Conservation (phyloP, 2,329 filamentous ascomycete species). For the Boeremia lycopersici region DNA sequence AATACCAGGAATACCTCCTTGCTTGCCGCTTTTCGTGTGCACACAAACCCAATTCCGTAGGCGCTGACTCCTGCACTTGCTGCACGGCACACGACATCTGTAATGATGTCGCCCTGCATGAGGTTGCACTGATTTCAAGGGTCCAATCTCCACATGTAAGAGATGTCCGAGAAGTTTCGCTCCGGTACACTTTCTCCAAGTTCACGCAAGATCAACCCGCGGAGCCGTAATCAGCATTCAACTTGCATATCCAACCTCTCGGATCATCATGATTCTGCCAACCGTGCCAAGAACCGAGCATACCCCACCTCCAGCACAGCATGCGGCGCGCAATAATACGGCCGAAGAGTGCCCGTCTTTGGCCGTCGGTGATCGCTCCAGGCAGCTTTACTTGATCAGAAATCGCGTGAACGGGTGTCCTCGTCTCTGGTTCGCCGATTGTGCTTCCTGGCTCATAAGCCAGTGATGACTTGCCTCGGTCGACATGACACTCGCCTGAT, state of each 20-base stretch:
- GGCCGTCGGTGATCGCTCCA: conserved; percentile 25
- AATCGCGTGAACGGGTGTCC: conserved; percentile 20
- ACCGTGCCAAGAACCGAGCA: conserved; percentile 18
- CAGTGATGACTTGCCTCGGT: conserved; percentile 24
- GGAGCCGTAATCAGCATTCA: conserved; percentile 4
- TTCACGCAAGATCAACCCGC: not conserved
- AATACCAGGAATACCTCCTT: conserved; percentile 5
- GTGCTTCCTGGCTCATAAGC: conserved; percentile 14
- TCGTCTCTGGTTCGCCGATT: conserved; percentile 14
- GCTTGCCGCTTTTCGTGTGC: conserved; percentile 3
- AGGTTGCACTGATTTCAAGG: conserved; percentile 7
- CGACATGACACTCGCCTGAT: conserved; percentile 20
- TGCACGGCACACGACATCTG: conserved; percentile 4
- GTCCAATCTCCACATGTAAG: conserved; percentile 6
- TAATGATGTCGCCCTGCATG: conserved; percentile 15
- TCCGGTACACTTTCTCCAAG: conserved; percentile 13
- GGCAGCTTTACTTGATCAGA: conserved; percentile 24
- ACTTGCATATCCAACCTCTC: conserved; percentile 9
- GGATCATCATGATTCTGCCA: conserved; percentile 23
- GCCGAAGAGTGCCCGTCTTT: conserved; percentile 41
- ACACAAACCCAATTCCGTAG: conserved; percentile 6
- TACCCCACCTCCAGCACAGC: conserved; percentile 12
- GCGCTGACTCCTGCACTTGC: conserved; percentile 3
- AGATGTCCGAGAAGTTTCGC: conserved; percentile 4
- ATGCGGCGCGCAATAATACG: conserved; percentile 18